Conservation (phyloP, 2,329 filamentous ascomycete species). For the Dendrostoma leiphaemia region DNA sequence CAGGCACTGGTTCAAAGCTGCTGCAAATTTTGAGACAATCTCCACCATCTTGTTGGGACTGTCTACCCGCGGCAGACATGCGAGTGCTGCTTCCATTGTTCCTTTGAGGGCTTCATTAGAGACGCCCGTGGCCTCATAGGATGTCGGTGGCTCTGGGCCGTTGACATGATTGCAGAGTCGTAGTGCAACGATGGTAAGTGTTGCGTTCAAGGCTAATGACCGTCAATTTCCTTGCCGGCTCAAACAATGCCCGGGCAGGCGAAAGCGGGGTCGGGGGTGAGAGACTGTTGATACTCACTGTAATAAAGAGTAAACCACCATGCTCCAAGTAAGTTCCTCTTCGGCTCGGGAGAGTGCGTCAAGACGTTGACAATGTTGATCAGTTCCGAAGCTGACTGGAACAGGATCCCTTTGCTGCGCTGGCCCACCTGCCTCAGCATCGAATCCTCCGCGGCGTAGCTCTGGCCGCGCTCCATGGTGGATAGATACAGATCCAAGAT, state of each 20-base stretch:
- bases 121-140: conserved; percentile 4
- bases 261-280: too few species aligned
- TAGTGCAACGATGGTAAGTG: conserved; percentile 19
- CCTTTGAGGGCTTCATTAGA: conserved; percentile 6
- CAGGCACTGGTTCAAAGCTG: conserved; percentile 14
- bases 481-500: conserved; percentile 24
- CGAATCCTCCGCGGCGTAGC: conserved; percentile 13
- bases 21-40: conserved; percentile 17
- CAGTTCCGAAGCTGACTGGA: conserved; percentile 24
- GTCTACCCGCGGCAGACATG: conserved; percentile 17
- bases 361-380: conserved; percentile 23
- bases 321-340: conserved; percentile 25
- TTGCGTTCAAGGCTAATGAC: conserved; percentile 21
- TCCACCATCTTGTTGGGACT: conserved; percentile 19
- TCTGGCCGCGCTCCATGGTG: conserved; percentile 9
- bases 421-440: conserved; percentile 22
- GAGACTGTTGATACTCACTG: too few species aligned
- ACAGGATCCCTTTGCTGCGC: conserved; percentile 21
- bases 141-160: neutral
- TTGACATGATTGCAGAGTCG: conserved; percentile 12
- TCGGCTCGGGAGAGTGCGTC: conserved; percentile 15
- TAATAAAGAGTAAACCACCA: conserved; percentile 33
- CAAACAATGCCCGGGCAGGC: too few species aligned
- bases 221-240: neutral
- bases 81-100: conserved; percentile 7